Base-by-base conservation (phyloP, 306 rosid species). In the Acacia acuminata region DNA sequence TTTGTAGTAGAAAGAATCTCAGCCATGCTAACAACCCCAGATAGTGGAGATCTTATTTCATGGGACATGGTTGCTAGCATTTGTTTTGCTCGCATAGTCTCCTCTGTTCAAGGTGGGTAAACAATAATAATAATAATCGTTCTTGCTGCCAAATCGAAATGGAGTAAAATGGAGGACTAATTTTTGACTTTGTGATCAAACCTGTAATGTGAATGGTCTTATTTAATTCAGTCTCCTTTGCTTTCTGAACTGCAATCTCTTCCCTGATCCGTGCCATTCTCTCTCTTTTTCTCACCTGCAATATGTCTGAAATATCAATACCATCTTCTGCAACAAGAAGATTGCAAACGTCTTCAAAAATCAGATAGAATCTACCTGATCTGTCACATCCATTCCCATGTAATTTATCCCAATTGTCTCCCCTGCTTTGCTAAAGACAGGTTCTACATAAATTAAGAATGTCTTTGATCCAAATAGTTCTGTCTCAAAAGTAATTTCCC, bases 31-130 rank as follows among this genome's bases (percentile, higher is more conserved):
- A 95, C 97, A 71, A 95, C 98, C 42, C 98, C 98, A 47, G 98
- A 88, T 8, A 95, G 85, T 32, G 98, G 98, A 36, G 98, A 95
- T 81, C 98, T 87, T 72, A 95, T 95, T 89, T 95, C 98, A 81
- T 95, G 98, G 63, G 98, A 93, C 98, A 95, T 95, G 64, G 98
- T 95, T 79, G 98, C 98, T 76, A 95, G 84, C 94, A 95, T 90
- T 88, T 95, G 98, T 85, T 95, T 95, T 56, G 98, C 98, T 58
- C 98, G 80, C 98, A 95, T 95, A 19, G 98, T 95, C 87, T 95
- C 98, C 95, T 95, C 98, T 84, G 77, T 66, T 24, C 73, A 70
- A 75, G 81, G 64, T 38, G 50, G 56, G 51, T 9, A 77, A 10
- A 47, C 16, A 13, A 50, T 5, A 70, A 43, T n/a, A 44, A 61